Base-by-base conservation (phyloP, 208 protist species). In the Leishmania major region DNA sequence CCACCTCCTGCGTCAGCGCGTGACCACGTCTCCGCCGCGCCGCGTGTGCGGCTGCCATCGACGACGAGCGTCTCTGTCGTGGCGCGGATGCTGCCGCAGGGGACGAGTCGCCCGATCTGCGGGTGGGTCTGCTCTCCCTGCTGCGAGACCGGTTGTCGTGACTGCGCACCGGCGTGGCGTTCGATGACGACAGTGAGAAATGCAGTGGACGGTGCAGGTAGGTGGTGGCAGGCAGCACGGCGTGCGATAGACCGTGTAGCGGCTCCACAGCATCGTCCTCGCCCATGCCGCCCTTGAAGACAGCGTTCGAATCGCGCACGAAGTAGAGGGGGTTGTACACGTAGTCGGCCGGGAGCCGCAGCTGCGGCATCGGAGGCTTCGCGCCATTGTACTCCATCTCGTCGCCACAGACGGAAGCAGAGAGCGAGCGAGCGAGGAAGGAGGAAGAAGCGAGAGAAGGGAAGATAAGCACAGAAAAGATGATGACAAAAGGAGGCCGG, bases 341-440 rank as follows among this genome's bases (percentile, higher is more conserved):
- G n/a, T 80, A 80, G 72, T 85, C 77, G n/a, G 49, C 70, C 22
- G 76, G 82, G 25, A 85, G 82, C 72, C 60, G 76, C 77, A 85
- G 82, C 19, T 53, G 71, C 1, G 77, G 77, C 82, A 81, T 78
- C 8, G 77, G 76, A 53, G 37, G 70, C 51, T 64, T 81, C 1
- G 25, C 51, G n/a, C 35, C 43, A 10, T 57, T 62, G 70, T 76
- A 71, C 69, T 45, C 69, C 81, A 84, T 84, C 35, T 62, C 31
- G 25, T n/a, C 45, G 28, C 37, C 57, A 40, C 43, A 28, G 5
- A 72, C 1, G 2, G 66, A 2, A 40, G 19, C 13, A 49, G 37
- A 43, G 66, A 13, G 25, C 10, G 22, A 28, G 2, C 2, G 17
- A 15, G 62, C 62, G 66, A 72, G 40, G 66, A 6, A 49, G 35